phyloP scores from a whole-genome alignment of 805 yeast species.

The Yueomyces sinensis region DNA sequence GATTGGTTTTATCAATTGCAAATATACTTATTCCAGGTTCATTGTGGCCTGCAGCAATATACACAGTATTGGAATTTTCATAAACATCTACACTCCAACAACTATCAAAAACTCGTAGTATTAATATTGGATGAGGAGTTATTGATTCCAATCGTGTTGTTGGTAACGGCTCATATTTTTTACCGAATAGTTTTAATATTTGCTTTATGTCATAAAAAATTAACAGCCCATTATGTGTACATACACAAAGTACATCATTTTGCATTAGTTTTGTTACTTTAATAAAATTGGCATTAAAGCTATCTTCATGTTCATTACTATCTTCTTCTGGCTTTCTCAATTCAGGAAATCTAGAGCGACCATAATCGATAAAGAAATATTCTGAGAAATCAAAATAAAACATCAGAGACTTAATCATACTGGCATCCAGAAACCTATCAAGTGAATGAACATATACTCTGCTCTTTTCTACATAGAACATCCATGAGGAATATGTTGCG shows the following conservation, averaged over 20 bases:
- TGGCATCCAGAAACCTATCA: background rate
- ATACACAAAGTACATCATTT: slow-evolving; percentile 32
- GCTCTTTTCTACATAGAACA: slow-evolving; percentile 4
- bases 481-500: slow-evolving; percentile 4
- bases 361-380: background rate
- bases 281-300: slow-evolving; percentile 37
- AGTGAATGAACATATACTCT: background rate
- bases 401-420: background rate
- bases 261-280: slow-evolving; percentile 27
- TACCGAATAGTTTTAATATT: slow-evolving; percentile 11
- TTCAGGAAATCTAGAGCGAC: background rate
- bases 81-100: slow-evolving; percentile 16
- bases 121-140: slow-evolving; percentile 2
- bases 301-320: background rate
- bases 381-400: background rate
- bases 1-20: slow-evolving; percentile 1
- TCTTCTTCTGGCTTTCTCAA: background rate
- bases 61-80: slow-evolving; percentile 1
- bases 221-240: slow-evolving; percentile 44
- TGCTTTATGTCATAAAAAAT: slow-evolving; percentile 26
- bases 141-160: background rate
- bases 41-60: slow-evolving; percentile 14
- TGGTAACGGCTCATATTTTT: background rate
- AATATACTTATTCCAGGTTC: slow-evolving; percentile 12
- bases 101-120: slow-evolving; percentile 6